Conservation (phyloP, 768 basidiomycete genomes). For the Tylopilus rubrobrunneus region DNA sequence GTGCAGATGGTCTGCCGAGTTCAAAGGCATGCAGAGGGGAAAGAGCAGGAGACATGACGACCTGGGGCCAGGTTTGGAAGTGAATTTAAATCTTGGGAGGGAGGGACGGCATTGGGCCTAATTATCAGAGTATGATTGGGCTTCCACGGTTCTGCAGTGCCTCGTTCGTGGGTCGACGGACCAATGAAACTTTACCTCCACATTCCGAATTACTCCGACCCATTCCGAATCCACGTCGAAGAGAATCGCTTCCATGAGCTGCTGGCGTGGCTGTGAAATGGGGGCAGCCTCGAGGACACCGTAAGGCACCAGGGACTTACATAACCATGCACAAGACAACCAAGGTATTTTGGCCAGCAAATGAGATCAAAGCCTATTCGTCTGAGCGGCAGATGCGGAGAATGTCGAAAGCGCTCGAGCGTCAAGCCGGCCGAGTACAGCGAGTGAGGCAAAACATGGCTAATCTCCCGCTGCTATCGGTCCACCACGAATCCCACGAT, state of each 20-base stretch:
- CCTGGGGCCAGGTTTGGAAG: neutral
- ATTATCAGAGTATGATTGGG: slow-evolving; percentile 7
- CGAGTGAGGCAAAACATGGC: neutral
- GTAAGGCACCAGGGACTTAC: slow-evolving; percentile 13
- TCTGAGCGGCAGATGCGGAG: neutral
- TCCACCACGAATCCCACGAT: neutral
- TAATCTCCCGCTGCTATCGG: neutral
- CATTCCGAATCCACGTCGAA: slow-evolving; percentile 8
- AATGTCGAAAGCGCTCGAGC: neutral
- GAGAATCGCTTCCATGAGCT: slow-evolving; percentile 8
- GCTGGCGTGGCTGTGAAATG: slow-evolving; percentile 21
- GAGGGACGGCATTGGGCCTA: slow-evolving; percentile 8
- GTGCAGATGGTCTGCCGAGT: neutral
- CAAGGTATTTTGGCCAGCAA: neutral
- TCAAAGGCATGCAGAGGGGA: neutral
- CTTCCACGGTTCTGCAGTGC: slow-evolving; percentile 16
- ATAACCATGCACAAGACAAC: neutral
- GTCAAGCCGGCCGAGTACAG: neutral
- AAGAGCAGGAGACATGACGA: slow-evolving; percentile 11
- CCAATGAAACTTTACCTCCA: slow-evolving; percentile 21
- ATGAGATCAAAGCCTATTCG: neutral
- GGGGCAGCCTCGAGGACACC: slow-evolving; percentile 18
- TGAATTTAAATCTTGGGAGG: slow-evolving; percentile 16
- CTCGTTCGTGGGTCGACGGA: neutral
- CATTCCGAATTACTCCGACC: slow-evolving; percentile 14